These are phyloP conservation scores for Boletus mariae DNA, from an alignment of 1,284 basidiomycete species.

Conservation along the genomic window DNA sequence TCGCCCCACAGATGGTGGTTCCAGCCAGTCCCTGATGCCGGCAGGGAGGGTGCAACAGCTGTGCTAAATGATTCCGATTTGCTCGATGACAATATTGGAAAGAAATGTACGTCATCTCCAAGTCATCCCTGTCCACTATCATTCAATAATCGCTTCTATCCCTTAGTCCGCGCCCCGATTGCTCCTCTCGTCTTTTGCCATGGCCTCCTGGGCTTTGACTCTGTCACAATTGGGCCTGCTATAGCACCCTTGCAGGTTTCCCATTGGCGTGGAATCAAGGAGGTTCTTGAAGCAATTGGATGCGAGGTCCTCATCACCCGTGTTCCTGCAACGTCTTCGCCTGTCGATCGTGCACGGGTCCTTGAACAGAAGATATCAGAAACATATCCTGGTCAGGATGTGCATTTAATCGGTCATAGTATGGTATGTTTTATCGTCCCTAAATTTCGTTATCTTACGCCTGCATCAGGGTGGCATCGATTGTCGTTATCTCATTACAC, in stretches of 20 bases:
- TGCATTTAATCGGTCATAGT: constrained; percentile 88
- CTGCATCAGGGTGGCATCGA: constrained; percentile 80
- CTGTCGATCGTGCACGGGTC: constrained; percentile 82
- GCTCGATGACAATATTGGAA: constrained; percentile 49
- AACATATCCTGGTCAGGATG: constrained; percentile 73
- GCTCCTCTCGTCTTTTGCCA: constrained; percentile 93
- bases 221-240: constrained; percentile 64
- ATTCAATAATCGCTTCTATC: constrained; percentile 4
- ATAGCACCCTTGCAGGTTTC: constrained; percentile 82
- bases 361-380: constrained; percentile 79
- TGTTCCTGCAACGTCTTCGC: constrained; percentile 87
- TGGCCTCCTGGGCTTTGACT: constrained; percentile 86
- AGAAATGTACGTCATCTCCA: constrained; percentile 58
- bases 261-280: constrained; percentile 94
- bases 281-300: constrained; percentile 84
- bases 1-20: constrained; percentile 52
- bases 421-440: constrained; percentile 57
- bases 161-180: constrained; percentile 65
- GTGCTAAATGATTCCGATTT: constrained; percentile 59
- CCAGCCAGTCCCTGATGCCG: constrained; percentile 33
- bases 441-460: constrained; percentile 9
- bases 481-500: constrained; percentile 81
- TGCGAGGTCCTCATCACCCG: constrained; percentile 89
- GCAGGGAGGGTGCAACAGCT: constrained; percentile 46
- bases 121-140: background rate